Evolutionary conservation across 2,329 filamentous ascomycete species (phyloP).

Genomic region (Fusarium longipes): DNA sequence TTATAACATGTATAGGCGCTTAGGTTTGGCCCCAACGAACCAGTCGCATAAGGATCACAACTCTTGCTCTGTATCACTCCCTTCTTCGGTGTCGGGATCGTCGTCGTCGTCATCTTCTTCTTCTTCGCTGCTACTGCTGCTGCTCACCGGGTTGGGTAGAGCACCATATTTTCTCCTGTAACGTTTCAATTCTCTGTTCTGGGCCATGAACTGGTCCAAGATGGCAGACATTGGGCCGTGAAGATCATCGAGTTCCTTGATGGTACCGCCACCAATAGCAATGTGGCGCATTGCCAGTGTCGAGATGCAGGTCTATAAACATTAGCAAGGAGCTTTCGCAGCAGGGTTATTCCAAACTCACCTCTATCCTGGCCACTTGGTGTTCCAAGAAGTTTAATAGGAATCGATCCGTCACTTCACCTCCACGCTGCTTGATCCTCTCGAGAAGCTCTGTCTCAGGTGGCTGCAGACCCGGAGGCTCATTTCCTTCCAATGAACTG

Average conservation of each 20-base stretch:
- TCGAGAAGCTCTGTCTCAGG: conserved; percentile 88
- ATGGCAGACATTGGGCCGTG: conserved; percentile 82
- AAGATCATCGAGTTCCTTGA: conserved; percentile 75
- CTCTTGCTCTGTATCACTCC: conserved; percentile 48
- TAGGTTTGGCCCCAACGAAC: conserved; percentile 1
- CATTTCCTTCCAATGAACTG: conserved; percentile 81
- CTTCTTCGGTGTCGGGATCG: conserved; percentile 43
- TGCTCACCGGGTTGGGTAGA: conserved; percentile 47
- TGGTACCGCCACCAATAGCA: conserved; percentile 72
- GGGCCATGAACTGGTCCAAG: conserved; percentile 68
- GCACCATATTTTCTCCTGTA: conserved; percentile 68
- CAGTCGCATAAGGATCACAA: conserved; percentile 19
- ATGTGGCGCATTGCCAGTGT: conserved; percentile 84
- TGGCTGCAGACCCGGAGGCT: conserved; percentile 72
- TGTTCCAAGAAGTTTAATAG: conserved; percentile 92
- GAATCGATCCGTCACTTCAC: conserved; percentile 89
- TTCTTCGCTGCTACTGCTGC: conserved; percentile 32
- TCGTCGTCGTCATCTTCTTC: conserved; percentile 27
- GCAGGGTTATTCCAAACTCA: conserved; percentile 76
- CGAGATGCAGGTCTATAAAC: conserved; percentile 77
- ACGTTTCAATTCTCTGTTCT: conserved; percentile 71
- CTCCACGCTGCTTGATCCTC: conserved; percentile 71
- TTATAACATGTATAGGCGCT: conserved; percentile 39
- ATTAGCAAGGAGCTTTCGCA: conserved; percentile 39
- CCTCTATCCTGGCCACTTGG: conserved; percentile 95